Evolutionary conservation across 2,329 filamentous ascomycete species (phyloP).

Genomic region (Ambrosiella xylebori): DNA sequence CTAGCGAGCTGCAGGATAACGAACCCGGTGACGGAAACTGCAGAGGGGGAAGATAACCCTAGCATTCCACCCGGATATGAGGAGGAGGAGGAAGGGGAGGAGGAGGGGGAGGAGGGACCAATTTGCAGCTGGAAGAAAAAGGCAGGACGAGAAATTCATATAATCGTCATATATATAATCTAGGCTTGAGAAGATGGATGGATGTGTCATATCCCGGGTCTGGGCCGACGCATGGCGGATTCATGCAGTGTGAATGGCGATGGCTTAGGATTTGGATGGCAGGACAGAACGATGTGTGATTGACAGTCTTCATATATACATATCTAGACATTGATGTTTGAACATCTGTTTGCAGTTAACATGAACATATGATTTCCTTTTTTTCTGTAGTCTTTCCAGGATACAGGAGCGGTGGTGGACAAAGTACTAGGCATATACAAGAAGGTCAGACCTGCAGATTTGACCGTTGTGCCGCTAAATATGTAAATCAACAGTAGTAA

Average conservation of each 20-base stretch:
- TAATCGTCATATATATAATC: neutral
- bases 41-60: neutral
- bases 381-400: neutral
- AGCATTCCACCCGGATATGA: neutral
- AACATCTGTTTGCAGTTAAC: neutral
- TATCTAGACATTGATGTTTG: neutral
- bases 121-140: neutral
- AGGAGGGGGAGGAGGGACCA: neutral
- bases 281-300: neutral
- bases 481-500: neutral
- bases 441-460: neutral
- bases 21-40: neutral
- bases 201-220: no score
- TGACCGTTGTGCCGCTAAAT: neutral
- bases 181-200: neutral
- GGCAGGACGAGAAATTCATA: neutral
- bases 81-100: no score
- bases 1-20: neutral
- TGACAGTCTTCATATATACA: neutral
- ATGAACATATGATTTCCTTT: neutral
- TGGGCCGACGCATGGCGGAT: no score
- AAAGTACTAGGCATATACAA: neutral
- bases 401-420: neutral
- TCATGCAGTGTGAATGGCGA: neutral
- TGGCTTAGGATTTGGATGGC: neutral